A percentile compares a stretch with the other conserved stretches of the same genome.
Evolutionary conservation across 768 basidiomycete species (phyloP).

Genomic region (Lyophyllum shimeji): DNA sequence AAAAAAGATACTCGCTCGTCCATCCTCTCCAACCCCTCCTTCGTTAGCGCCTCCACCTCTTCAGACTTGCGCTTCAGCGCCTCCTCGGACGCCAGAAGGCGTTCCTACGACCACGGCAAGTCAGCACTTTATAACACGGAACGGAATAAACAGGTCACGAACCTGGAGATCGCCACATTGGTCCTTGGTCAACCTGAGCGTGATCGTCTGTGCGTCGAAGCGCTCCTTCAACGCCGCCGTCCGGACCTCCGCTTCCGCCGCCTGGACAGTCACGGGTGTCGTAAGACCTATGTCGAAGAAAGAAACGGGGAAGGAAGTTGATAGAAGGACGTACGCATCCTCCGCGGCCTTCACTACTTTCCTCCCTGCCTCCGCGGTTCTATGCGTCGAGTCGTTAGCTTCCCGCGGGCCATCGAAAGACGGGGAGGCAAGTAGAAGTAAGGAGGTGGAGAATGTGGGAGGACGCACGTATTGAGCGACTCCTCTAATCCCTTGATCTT

Average conservation of each 20-base stretch:
- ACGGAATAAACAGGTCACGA: not conserved
- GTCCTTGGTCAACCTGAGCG: conserved; percentile 55
- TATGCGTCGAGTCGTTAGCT: not conserved
- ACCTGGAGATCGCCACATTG: conserved; percentile 50
- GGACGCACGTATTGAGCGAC: not conserved
- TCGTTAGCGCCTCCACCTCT: not conserved
- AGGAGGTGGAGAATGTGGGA: no score
- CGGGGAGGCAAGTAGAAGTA: no score
- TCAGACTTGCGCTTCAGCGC: not conserved
- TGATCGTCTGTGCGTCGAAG: conserved; percentile 55
- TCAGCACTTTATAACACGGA: not conserved
- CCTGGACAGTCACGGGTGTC: not conserved
- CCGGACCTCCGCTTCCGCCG: conserved; percentile 7
- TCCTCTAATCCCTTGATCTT: not conserved
- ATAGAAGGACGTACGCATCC: not conserved
- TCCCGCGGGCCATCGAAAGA: no score
- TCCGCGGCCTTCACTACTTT: not conserved
- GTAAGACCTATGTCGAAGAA: not conserved
- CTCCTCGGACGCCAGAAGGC: conserved; percentile 15
- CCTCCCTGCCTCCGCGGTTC: not conserved
- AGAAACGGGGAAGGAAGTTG: not conserved
- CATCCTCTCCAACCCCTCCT: not conserved
- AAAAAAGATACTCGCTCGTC: not conserved
- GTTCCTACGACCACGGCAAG: conserved; percentile 15
- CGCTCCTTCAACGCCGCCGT: conserved; percentile 49